phyloP scores from a whole-genome alignment of 2,329 filamentous ascomycete genomes.

The Beauveria varroae region DNA sequence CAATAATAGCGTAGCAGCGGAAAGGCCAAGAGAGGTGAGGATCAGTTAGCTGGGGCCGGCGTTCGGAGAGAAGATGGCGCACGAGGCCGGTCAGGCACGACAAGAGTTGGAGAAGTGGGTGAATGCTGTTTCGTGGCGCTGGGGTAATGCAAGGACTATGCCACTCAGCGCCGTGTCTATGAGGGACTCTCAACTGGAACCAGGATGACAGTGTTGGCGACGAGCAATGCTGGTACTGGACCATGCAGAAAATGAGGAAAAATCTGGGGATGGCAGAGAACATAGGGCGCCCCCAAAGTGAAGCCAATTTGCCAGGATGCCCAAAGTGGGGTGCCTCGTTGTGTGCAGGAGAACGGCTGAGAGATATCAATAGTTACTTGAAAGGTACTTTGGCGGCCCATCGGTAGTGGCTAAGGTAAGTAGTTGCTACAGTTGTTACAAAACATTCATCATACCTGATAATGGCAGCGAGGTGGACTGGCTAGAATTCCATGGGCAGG shows the following conservation, averaged over 20 bases:
- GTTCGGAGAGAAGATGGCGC: background rate
- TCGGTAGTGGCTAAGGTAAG: background rate
- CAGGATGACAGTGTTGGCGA: background rate
- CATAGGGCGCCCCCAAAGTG: background rate
- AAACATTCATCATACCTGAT: background rate
- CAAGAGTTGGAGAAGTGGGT: conserved; percentile 5
- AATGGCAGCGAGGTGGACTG: background rate
- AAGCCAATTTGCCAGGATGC: background rate
- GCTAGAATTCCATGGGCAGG: background rate
- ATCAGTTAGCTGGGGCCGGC: background rate
- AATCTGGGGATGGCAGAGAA: background rate
- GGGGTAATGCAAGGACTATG: background rate
- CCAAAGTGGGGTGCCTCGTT: background rate
- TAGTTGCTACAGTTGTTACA: background rate
- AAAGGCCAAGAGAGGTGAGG: background rate
- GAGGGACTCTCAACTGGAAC: background rate
- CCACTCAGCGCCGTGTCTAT: background rate
- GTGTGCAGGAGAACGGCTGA: background rate
- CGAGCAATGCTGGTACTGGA: background rate
- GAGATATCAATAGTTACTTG: background rate
- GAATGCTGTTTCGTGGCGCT: background rate
- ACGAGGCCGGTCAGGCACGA: background rate
- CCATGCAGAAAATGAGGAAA: background rate
- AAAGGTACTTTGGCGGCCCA: background rate
- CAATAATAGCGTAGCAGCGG: background rate